phyloP scores from a whole-genome alignment of 2,329 filamentous ascomycete species.

The Coccinonectria pachysandricola region DNA sequence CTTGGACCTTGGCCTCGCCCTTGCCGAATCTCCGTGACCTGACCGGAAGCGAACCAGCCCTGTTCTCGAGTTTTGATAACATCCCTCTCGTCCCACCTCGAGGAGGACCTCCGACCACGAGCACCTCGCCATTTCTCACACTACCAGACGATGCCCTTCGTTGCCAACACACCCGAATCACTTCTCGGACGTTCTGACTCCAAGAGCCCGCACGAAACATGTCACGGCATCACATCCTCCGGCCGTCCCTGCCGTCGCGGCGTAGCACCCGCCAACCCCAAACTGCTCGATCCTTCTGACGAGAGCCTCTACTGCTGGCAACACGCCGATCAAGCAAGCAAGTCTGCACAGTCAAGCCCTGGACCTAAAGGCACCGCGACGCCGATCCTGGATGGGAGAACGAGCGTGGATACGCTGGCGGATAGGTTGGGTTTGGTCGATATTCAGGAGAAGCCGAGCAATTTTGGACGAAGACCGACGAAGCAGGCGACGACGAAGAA shows the following conservation, averaged over 20 bases:
- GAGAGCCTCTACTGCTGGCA: conserved; percentile 83
- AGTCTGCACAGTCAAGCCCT: conserved; percentile 35
- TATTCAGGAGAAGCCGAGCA: conserved; percentile 37
- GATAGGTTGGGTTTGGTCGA: conserved; percentile 69
- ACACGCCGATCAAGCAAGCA: conserved; percentile 74
- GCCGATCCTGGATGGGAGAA: conserved; percentile 52
- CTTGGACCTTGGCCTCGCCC: too few species aligned
- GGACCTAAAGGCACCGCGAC: conserved; percentile 32
- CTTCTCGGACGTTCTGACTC: conserved; percentile 72
- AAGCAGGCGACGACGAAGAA: too few species aligned
- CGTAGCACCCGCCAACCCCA: conserved; percentile 33
- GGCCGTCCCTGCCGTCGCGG: conserved; percentile 77
- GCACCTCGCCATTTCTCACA: conserved; percentile 1
- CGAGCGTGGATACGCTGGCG: conserved; percentile 79
- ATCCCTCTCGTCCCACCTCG: too few species aligned
- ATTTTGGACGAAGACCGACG: too few species aligned
- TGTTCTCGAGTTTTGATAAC: too few species aligned
- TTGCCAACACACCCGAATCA: conserved; percentile 64
- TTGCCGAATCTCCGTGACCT: too few species aligned
- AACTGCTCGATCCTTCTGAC: conserved; percentile 38
- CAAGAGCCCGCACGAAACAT: conserved; percentile 73
- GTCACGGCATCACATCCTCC: conserved; percentile 71
- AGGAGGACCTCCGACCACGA: too few species aligned
- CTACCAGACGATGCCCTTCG: conserved; percentile 27
- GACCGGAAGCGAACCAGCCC: too few species aligned